These are phyloP conservation scores for Anaeramoeba ignava DNA, from an alignment of 78 protist species.

Conservation along the genomic window DNA sequence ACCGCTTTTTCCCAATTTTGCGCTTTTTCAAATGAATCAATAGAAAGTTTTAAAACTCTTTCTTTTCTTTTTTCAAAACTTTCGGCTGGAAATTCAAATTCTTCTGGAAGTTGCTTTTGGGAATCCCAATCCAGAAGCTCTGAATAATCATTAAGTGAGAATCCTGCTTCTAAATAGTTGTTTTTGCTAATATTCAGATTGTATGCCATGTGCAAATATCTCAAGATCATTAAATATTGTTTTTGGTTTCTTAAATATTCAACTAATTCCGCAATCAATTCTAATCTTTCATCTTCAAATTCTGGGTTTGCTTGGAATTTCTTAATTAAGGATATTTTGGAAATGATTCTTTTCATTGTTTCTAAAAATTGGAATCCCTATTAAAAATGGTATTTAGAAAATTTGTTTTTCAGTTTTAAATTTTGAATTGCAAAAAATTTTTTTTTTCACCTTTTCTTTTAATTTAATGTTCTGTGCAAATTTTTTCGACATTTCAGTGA, in stretches of 20 bases:
- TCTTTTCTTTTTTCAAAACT: neutral
- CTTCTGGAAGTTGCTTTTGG: neutral
- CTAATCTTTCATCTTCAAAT: neutral
- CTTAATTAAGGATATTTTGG: neutral
- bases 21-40: neutral
- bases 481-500: too few species aligned
- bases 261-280: neutral
- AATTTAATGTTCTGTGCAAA: too few species aligned
- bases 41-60: neutral
- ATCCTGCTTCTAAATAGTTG: neutral
- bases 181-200: neutral
- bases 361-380: neutral
- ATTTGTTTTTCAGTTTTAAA: too few species aligned
- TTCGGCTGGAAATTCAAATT: neutral
- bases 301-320: neutral
- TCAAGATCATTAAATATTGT: neutral
- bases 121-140: neutral
- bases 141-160: neutral
- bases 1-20: neutral
- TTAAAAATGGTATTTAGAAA: too few species aligned
- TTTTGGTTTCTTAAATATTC: neutral
- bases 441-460: too few species aligned
- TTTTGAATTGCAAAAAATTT: too few species aligned
- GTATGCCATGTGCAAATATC: neutral
- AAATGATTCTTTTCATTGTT: neutral